phyloP scores from a whole-genome alignment of 2,329 filamentous ascomycete genomes.

The Hortaea werneckii region DNA sequence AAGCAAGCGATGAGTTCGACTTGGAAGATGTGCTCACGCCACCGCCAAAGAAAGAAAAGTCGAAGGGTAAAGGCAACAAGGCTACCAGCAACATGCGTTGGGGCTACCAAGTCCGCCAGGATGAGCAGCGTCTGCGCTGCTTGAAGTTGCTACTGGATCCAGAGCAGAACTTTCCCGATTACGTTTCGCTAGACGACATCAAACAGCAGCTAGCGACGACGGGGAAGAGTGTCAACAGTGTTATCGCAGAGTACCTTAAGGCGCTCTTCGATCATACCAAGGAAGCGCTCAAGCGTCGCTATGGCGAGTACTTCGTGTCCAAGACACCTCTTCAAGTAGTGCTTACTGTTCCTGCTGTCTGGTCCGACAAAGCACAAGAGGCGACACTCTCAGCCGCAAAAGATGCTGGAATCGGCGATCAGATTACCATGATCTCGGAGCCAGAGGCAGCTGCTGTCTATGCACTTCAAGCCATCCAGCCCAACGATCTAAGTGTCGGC shows the following conservation, averaged over 20 bases:
- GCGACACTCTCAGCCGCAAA: constrained; percentile 66
- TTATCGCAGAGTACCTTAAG: constrained; percentile 66
- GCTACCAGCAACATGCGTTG: constrained; percentile 44
- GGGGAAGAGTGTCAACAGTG: constrained; percentile 65
- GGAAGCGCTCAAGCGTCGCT: constrained; percentile 60
- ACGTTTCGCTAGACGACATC: constrained; percentile 64
- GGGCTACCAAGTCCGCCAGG: constrained; percentile 70
- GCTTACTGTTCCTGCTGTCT: constrained; percentile 68
- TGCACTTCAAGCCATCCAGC: constrained; percentile 65
- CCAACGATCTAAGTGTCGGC: constrained; percentile 58
- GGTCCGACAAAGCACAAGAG: constrained; percentile 74
- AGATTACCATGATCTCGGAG: constrained; percentile 68
- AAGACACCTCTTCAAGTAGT: constrained; percentile 66
- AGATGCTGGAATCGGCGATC: constrained; percentile 61
- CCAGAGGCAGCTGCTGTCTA: constrained; percentile 70
- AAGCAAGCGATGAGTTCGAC: no score
- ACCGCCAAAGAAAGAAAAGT: no score
- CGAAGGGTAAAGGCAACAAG: background rate
- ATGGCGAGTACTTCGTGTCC: constrained; percentile 66
- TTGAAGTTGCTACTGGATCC: constrained; percentile 75
- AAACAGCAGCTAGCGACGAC: constrained; percentile 61
- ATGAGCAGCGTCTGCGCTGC: constrained; percentile 64
- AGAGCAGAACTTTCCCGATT: constrained; percentile 68
- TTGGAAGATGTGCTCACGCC: no score
- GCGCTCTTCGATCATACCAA: constrained; percentile 66